Base-by-base conservation (phyloP, 352 stramenopile species). In the Phytophthora quininea region DNA sequence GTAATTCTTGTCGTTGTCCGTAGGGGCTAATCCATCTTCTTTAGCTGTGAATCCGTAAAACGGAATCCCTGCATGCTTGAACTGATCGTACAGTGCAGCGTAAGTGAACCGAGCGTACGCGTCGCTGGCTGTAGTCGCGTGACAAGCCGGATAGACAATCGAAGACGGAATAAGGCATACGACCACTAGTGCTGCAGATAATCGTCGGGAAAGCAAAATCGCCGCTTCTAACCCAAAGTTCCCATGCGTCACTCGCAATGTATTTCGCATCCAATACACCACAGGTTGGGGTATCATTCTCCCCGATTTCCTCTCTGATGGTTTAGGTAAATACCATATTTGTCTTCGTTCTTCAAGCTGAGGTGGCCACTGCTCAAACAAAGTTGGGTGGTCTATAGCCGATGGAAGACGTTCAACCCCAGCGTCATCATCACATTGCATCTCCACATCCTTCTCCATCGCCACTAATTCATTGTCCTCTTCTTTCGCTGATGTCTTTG, bases 191-290 rank as follows among this genome's bases (percentile, higher is more conserved):
- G 85, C 74, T 8, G 80, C 56, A n/a, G 55, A 12, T 27, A 84
- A 60, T 49, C 79, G 69, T 69, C 79, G 62, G 4, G 73, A 78
- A 1, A 91, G 70, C 19, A 80, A 46, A 38, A 86, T 64, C 3
- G 83, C 83, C 9, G 73, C 64, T 46, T 86, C 76, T 27, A 93
- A 70, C 3, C 70, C 80, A 58, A 84, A 91, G 59, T 93, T 93
- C 8, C 78, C 77, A 15, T 91, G 76, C 47, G 59, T 66, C n/a
- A 88, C 74, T 3, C 85, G 85, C 55, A 86, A 48, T 1, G 78
- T 83, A 35, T 77, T 86, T 4, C 84, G 83, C 62, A 92, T 75
- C 85, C 85, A 93, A 62, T 93, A 93, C 8, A 93, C 57, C 31
- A 93, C 65, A 19, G 70, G 67, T 19, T 62, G 54, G n/a, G 45